Evolutionary conservation across 495 filamentous ascomycete species (phyloP).

Genomic region (Clavariopsis aquatica): DNA sequence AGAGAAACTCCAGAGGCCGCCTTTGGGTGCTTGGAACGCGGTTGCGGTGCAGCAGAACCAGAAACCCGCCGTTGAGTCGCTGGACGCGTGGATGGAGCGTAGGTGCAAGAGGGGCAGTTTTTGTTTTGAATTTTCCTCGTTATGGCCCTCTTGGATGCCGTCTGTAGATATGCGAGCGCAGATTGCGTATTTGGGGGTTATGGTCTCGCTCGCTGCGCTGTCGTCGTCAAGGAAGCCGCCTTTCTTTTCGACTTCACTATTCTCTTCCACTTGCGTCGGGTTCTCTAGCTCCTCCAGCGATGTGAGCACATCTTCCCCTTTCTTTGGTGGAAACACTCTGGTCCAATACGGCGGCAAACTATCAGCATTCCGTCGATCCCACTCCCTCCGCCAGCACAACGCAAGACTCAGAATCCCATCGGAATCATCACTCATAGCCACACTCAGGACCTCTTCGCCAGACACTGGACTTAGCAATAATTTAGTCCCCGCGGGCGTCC

Average conservation of each 20-base stretch:
- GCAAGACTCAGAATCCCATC: slow-evolving; percentile 63
- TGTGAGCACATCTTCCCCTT: slow-evolving; percentile 16
- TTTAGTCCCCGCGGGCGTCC: slow-evolving; percentile 63
- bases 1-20: slow-evolving; percentile 62
- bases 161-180: slow-evolving; percentile 20
- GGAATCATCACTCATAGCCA: slow-evolving; percentile 60
- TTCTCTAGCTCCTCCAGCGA: slow-evolving; percentile 14
- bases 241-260: slow-evolving; percentile 22
- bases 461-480: slow-evolving; percentile 58
- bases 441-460: slow-evolving; percentile 54
- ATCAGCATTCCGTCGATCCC: slow-evolving; percentile 57
- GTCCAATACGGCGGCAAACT: slow-evolving; percentile 66
- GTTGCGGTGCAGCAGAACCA: slow-evolving; percentile 62
- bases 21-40: slow-evolving; percentile 54
- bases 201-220: slow-evolving; percentile 15
- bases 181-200: not conserved
- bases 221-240: slow-evolving; percentile 28
- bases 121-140: slow-evolving; percentile 23
- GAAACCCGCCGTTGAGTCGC: slow-evolving; percentile 45
- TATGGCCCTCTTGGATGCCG: slow-evolving; percentile 34
- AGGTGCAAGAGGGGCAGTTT: slow-evolving; percentile 30
- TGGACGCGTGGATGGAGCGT: slow-evolving; percentile 6
- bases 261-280: slow-evolving; percentile 2
- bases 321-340: slow-evolving; percentile 40
- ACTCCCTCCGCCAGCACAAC: slow-evolving; percentile 56